Conservation (phyloP, 345 rosid genomes). For the Eucalyptus curtisii region DNA sequence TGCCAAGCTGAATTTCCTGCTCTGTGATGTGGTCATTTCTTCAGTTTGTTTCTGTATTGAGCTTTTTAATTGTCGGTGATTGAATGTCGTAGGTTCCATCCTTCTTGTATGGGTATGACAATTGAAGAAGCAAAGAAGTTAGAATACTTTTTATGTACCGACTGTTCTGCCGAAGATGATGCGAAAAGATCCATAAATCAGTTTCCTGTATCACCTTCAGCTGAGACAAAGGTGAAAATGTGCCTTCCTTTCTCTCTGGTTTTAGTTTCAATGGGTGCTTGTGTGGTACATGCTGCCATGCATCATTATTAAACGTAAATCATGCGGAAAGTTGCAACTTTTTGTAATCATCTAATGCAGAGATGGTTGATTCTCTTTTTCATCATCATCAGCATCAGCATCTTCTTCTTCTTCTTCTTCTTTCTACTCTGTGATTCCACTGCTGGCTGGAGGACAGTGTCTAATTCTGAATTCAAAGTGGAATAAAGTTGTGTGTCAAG, state of each 20-base stretch:
- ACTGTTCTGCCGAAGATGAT: slow-evolving; percentile 47
- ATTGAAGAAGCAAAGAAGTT: slow-evolving; percentile 69
- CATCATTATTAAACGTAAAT: background rate
- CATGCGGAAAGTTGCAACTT: background rate
- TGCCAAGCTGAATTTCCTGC: background rate
- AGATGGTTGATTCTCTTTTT: background rate
- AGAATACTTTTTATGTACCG: slow-evolving; percentile 62
- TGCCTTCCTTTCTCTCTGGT: background rate
- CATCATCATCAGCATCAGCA: background rate
- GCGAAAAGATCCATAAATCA: slow-evolving; percentile 52
- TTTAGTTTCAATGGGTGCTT: background rate
- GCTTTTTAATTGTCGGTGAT: background rate
- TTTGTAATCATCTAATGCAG: background rate
- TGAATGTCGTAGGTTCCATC: slow-evolving; percentile 54
- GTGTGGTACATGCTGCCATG: background rate
- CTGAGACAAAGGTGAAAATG: slow-evolving; percentile 35
- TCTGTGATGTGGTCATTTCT: background rate
- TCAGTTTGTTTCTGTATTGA: background rate
- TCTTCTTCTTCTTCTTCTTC: background rate
- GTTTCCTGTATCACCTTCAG: slow-evolving; percentile 29
- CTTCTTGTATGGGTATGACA: slow-evolving; percentile 79
- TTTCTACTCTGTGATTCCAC: background rate
- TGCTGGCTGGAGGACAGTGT: background rate
- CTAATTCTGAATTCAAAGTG: background rate
- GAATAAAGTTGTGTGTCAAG: background rate